Base-by-base conservation (phyloP, 2,329 filamentous ascomycete genomes). In the Pseudonectria foliicola region DNA sequence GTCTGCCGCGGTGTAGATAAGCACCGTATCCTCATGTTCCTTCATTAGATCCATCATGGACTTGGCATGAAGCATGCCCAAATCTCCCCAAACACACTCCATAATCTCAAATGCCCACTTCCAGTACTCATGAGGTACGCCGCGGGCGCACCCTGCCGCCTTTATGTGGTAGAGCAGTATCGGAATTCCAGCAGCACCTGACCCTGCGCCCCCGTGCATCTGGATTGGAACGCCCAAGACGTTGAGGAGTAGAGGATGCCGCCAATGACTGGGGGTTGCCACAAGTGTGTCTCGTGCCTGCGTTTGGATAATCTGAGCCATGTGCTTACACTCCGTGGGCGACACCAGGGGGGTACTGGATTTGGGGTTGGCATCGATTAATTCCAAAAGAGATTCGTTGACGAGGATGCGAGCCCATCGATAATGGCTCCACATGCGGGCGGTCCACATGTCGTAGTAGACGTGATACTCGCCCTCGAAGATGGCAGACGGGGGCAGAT, bases 341-440 rank as follows among this genome's bases (percentile, higher is more conserved):
- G 59, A 40, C 12, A 65, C 42, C n/a, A 59, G 46, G 2, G 51
- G 45, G 4, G 45, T 39, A 31, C 60, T 60, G 4, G 64, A 67
- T 6, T 47, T 32, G 0, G 70, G 69, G 35, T 61, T 64, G 1
- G 48, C 49, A 26, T 55, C 53, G 5, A 55, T 53, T 23, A 64
- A 50, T 10, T 62, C 59, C 8, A 73, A 52, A 10, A 80, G 64
- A 27, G 65, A 60, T 40, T 76, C 66, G 48, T 66, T 70, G 12
- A 68, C 50, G 8, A 78, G 54, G 15, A 77, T 68, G n/a, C 73
- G 68, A 6, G 66, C 64, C 64, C 73, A 77, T 15, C 77, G 72
- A 45, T 72, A 77, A 44, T 79, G 69, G 39, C 73, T 75, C 72
- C 72, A 80, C 27, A 73, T 63, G 15, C 70, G 65, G 7, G 68